These are phyloP conservation scores for Emmonsiellopsis sp. DNA, from an alignment of 2,329 filamentous ascomycete species.

Conservation along the genomic window DNA sequence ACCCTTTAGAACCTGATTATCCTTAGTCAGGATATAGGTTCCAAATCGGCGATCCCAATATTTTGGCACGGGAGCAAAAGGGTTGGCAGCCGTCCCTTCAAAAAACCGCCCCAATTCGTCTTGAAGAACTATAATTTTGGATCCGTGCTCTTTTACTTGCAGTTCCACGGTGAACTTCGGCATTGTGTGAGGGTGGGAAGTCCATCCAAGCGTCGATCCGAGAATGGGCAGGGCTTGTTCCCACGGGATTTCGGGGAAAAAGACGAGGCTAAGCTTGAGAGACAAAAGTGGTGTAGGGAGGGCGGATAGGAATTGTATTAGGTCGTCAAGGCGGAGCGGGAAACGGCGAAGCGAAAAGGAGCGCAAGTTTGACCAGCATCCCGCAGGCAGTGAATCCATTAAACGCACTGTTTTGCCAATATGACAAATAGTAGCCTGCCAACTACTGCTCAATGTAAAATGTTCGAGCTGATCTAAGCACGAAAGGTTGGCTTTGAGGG, in stretches of 20 bases:
- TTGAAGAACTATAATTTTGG: neutral
- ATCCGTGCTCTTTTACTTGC: too few relatives aligned
- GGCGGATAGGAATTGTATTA: neutral
- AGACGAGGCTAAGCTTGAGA: neutral
- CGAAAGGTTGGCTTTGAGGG: neutral
- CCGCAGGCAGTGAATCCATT: neutral
- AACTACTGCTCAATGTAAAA: neutral
- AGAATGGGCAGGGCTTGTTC: neutral
- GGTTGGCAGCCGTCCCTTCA: too few relatives aligned
- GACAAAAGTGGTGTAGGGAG: neutral
- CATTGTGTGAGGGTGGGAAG: too few relatives aligned
- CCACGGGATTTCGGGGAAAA: neutral
- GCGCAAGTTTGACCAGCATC: neutral
- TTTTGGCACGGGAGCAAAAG: too few relatives aligned
- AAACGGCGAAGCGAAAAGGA: neutral
- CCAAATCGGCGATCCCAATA: too few relatives aligned
- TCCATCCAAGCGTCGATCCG: too few relatives aligned
- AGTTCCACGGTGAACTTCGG: too few relatives aligned
- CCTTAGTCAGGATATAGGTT: too few relatives aligned
- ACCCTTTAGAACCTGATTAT: too few relatives aligned
- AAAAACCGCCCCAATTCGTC: neutral
- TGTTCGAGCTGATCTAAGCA: neutral
- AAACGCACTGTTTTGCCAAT: neutral
- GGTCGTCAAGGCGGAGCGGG: neutral
- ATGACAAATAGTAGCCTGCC: neutral